Base-by-base conservation (phyloP, 2,329 filamentous ascomycete species). In the Verruconis gallopava region DNA sequence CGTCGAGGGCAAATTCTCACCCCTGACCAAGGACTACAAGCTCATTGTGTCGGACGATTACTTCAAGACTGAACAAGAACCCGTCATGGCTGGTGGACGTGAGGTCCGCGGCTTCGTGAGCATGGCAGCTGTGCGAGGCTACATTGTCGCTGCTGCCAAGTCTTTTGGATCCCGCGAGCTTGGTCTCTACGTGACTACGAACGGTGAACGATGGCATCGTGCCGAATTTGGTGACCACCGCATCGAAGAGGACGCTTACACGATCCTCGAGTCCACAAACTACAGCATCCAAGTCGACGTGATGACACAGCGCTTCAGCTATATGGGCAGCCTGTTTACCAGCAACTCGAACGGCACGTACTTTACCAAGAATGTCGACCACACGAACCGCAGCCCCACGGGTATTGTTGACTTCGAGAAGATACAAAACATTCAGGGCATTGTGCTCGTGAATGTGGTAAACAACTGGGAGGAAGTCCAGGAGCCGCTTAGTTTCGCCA, bases 231-330 rank as follows among this genome's bases (percentile, higher is more conserved):
- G 77, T 35, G 79, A 83, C 47, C 86, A 94, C 59, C 84, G 88
- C 53, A 73, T 85, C 47, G 81, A 94, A 57, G 76, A 89, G 56
- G 72, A 77, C 52, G 85, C 84, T 2, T 98, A 95, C 60, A 98
- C 91, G 0, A 74, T 98, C 37, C 71, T 98, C 32, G 89, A 96
- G 63, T 91, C 88, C 54, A 96, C 91, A 33, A 89, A 94, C 56
- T 95, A 98, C 67, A 95, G 89, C 65, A 86, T 98, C 51, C 89
- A 96, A 62, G 78, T 98, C 43, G 88, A 96, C 60, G 88, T 96
- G 48, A 79, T 89, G 72, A 85, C 81, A 1, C 71, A 70, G 9
- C 64, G 60, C 44, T 72, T 72, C 11, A 72, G 71, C 28, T 75
- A 81, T 0, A 89, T 94, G 75, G 93, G 91, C 22, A 78, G 82